Conservation (phyloP, 176 grass and related monocot genomes). For the Juncus inflexus region DNA sequence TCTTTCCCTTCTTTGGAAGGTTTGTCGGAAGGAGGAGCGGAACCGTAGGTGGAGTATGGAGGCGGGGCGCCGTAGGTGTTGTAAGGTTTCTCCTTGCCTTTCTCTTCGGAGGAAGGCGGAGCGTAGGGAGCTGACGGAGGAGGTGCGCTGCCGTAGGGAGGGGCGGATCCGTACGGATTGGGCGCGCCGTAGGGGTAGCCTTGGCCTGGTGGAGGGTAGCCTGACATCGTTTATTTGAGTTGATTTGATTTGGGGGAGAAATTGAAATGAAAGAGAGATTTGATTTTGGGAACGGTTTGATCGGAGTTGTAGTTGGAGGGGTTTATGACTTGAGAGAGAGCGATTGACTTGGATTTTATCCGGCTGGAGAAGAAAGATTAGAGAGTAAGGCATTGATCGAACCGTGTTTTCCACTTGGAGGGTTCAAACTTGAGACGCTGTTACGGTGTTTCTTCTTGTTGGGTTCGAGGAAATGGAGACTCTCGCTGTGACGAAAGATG, state of each 20-base stretch:
- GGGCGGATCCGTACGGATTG: constrained; percentile 17
- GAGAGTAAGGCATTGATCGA: too few relatives aligned
- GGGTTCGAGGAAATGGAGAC: too few relatives aligned
- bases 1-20: constrained; percentile 37
- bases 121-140: constrained; percentile 4
- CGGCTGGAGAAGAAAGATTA: too few relatives aligned
- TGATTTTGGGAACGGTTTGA: not conserved
- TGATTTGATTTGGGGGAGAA: not conserved
- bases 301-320: too few relatives aligned
- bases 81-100: not conserved
- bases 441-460: too few relatives aligned
- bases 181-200: constrained; percentile 31
- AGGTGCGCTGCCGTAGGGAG: not conserved
- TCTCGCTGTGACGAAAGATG: too few relatives aligned
- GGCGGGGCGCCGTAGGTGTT: not conserved
- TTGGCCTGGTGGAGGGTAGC: constrained; percentile 25
- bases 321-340: too few relatives aligned
- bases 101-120: not conserved
- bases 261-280: not conserved
- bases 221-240: constrained; percentile 11
- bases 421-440: too few relatives aligned
- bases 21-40: constrained; percentile 9
- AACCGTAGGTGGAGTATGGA: not conserved
- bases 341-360: too few relatives aligned
- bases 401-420: too few relatives aligned